Conservation (phyloP, 441 rosid genomes). For the Lepidium campestre region DNA sequence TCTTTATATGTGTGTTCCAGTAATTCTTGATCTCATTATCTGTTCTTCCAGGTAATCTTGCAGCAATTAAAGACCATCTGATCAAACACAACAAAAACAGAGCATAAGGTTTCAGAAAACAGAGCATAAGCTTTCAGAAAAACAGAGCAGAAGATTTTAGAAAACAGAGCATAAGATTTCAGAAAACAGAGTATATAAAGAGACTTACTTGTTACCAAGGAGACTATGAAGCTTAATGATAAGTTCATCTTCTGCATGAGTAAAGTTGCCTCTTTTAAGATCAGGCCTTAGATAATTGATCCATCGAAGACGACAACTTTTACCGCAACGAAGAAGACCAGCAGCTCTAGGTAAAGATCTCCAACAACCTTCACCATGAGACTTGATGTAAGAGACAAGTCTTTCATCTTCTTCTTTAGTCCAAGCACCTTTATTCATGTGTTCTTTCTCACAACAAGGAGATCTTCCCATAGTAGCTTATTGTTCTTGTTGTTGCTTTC, state of each 20-base stretch:
- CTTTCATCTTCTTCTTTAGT: constrained; percentile 91
- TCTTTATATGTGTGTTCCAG: constrained; percentile 91
- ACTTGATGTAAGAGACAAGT: constrained; percentile 70
- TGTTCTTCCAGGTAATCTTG: constrained; percentile 90
- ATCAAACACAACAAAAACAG: neutral
- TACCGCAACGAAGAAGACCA: constrained; percentile 90
- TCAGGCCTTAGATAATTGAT: constrained; percentile 87
- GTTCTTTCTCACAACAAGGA: constrained; percentile 92
- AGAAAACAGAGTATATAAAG: neutral
- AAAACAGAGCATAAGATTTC: neutral
- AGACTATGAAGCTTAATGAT: constrained; percentile 85
- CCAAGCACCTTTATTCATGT: constrained; percentile 96
- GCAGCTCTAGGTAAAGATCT: constrained; percentile 90
- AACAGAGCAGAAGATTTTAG: neutral
- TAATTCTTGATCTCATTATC: constrained; percentile 95
- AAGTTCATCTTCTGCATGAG: constrained; percentile 80
- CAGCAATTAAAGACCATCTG: constrained; percentile 92
- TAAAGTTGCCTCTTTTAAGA: constrained; percentile 86
- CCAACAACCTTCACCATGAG: constrained; percentile 95
- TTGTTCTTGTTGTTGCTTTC: neutral
- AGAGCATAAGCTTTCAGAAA: neutral
- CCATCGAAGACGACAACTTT: constrained; percentile 93
- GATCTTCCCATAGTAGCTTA: constrained; percentile 67
- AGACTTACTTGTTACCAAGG: constrained; percentile 81
- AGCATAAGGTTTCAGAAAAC: constrained; percentile 2